A percentile compares a stretch with the other conserved stretches of the same genome.
Conservation (phyloP, 2,329 filamentous ascomycete species). For the Mariannaea elegans region DNA sequence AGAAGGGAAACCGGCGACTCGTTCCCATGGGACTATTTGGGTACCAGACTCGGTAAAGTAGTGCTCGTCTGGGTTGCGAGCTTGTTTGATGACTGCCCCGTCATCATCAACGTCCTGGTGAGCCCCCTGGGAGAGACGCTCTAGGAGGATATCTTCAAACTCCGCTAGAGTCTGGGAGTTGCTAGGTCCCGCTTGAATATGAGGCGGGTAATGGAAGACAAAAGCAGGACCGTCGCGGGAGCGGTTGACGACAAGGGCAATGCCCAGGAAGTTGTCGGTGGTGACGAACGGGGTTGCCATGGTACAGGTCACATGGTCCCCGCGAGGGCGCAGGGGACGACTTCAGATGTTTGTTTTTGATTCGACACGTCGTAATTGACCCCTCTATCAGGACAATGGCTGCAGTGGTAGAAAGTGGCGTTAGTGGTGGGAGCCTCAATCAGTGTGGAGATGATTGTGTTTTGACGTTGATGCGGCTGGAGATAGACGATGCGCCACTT, state of each 20-base stretch:
- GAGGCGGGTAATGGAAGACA: slow-evolving; percentile 88
- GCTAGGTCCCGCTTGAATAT: slow-evolving; percentile 51
- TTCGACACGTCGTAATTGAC: not conserved
- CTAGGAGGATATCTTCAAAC: slow-evolving; percentile 61
- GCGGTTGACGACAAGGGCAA: slow-evolving; percentile 77
- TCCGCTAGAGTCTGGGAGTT: slow-evolving; percentile 49
- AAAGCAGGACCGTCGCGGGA: slow-evolving; percentile 82
- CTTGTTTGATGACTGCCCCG: slow-evolving; percentile 53
- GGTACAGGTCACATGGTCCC: slow-evolving; percentile 33
- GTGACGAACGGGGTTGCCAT: slow-evolving; percentile 60
- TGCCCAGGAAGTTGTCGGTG: slow-evolving; percentile 69
- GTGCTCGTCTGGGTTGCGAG: slow-evolving; percentile 64
- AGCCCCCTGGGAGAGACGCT: slow-evolving; percentile 53
- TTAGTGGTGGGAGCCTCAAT: slow-evolving; percentile 23
- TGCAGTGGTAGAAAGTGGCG: slow-evolving; percentile 19
- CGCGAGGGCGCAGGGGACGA: not conserved
- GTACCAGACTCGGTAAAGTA: slow-evolving; percentile 63
- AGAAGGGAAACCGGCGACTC: slow-evolving; percentile 77
- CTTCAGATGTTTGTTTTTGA: not conserved
- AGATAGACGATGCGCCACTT: slow-evolving; percentile 12
- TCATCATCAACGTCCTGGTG: slow-evolving; percentile 49
- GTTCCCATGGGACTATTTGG: slow-evolving; percentile 74
- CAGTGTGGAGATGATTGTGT: slow-evolving; percentile 25
- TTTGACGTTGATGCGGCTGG: slow-evolving; percentile 15
- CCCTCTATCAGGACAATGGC: slow-evolving; percentile 5